Percentiles rank a stretch among this genome's conserved stretches.
These are phyloP conservation scores for Thecaphora thlaspeos DNA, from an alignment of 1,284 basidiomycete species.

Conservation along the genomic window DNA sequence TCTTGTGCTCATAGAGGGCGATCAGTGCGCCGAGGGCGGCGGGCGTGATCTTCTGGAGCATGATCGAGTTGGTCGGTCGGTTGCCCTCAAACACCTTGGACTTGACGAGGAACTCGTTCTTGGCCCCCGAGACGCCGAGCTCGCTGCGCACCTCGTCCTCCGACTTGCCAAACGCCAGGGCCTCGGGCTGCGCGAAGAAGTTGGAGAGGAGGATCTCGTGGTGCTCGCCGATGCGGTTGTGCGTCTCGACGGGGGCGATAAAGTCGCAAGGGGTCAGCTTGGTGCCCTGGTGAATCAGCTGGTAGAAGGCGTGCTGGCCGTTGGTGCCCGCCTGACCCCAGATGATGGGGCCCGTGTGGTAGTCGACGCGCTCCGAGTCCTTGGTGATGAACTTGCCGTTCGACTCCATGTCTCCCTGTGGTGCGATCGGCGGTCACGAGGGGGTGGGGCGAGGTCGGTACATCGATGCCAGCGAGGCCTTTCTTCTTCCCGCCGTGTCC, in stretches of 20 bases:
- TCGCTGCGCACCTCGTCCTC: slow-evolving; percentile 84
- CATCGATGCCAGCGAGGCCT: background rate
- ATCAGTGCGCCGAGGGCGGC: slow-evolving; percentile 83
- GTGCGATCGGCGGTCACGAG: no score
- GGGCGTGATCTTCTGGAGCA: slow-evolving; percentile 90
- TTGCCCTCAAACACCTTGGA: slow-evolving; percentile 98
- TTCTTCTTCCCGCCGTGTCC: background rate
- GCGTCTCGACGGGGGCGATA: slow-evolving; percentile 87
- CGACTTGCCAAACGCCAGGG: slow-evolving; percentile 94
- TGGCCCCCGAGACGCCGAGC: slow-evolving; percentile 67
- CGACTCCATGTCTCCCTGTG: slow-evolving; percentile 92
- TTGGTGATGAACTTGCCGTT: slow-evolving; percentile 98
- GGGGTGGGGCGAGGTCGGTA: no score
- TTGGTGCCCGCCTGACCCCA: slow-evolving; percentile 98
- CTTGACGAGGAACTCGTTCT: slow-evolving; percentile 85
- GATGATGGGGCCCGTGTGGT: slow-evolving; percentile 97
- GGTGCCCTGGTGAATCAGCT: slow-evolving; percentile 80
- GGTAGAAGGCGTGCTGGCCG: slow-evolving; percentile 99
- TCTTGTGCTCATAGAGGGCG: slow-evolving; percentile 97
- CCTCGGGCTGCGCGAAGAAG: slow-evolving; percentile 91
- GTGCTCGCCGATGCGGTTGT: slow-evolving; percentile 85
- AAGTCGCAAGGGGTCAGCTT: slow-evolving; percentile 82
- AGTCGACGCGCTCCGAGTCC: slow-evolving; percentile 83
- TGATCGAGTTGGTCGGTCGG: slow-evolving; percentile 91
- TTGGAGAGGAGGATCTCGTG: slow-evolving; percentile 96